These are phyloP conservation scores for Erigeron philadelphicus DNA, from an alignment of 140 eudicot genomes.

Conservation along the genomic window DNA sequence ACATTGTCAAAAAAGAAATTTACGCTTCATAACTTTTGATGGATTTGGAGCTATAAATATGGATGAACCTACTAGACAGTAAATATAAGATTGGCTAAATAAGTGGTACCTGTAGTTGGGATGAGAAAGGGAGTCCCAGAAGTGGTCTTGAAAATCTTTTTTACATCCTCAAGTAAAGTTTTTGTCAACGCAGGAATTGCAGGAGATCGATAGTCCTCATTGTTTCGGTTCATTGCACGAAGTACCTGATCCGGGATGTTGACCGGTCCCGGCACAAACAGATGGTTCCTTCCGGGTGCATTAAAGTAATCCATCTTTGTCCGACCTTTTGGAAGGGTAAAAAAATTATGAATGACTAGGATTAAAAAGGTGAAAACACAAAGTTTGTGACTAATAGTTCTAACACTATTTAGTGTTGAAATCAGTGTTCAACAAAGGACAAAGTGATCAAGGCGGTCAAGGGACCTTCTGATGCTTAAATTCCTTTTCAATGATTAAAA, in stretches of 20 bases:
- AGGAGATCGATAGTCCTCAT: constrained; percentile 98
- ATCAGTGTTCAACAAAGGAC: no score
- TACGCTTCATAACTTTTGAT: not conserved
- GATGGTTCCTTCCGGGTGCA: constrained; percentile 96
- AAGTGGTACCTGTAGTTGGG: constrained; percentile 81
- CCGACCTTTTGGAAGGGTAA: not conserved
- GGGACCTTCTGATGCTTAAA: no score
- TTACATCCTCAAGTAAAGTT: constrained; percentile 76
- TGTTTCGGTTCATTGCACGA: constrained; percentile 97
- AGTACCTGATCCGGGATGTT: constrained; percentile 96
- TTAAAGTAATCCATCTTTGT: constrained; percentile 67
- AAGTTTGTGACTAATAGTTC: no score
- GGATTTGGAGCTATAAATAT: no score
- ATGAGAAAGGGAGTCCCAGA: constrained; percentile 85
- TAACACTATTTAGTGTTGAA: no score
- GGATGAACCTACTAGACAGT: no score
- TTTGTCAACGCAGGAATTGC: constrained; percentile 88
- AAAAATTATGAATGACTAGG: not conserved
- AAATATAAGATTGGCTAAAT: not conserved
- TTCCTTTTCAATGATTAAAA: no score
- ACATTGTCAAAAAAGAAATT: not conserved
- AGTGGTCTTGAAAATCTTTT: constrained; percentile 91
- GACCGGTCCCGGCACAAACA: constrained; percentile 97
- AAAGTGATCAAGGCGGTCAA: no score
- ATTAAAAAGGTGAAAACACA: no score